Base-by-base conservation (phyloP, 139 green algal species). In the Chlamydomonas sphaeroides region DNA sequence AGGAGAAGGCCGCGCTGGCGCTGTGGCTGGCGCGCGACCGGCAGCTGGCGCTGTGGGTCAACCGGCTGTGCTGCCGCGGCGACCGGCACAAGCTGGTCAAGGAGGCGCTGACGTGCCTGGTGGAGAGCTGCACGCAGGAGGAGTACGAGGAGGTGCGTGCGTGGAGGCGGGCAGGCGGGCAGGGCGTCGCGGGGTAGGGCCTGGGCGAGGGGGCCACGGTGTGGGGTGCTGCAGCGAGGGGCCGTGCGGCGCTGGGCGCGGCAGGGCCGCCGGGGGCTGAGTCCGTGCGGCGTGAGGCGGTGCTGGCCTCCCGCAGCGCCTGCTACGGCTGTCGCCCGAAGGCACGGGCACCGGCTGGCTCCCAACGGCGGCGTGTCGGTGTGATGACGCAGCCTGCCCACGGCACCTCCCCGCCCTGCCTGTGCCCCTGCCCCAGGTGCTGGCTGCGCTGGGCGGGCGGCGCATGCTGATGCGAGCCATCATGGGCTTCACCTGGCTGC, bases 91-190 rank as follows among this genome's bases (percentile, higher is more conserved):
- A 94, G 83, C 73, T 87, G 23, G 87, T 84, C 41, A 90, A 90
- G 59, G 90, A 94, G 80, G 90, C 83, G 32, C 84, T 93, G 80
- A 14, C 62, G 36, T 93, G 90, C 84, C 78, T 93, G 78, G 62
- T 89, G 79, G 90, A 94, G 80, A 90, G 80, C 76, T 89, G 86
- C 85, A 89, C 59, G 1, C 39, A 11, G 11, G 30, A 70, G 11
- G 90, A 93, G 68, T 77, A 70, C 42, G 66, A 45, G 5, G 23
- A 68, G 83, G 85, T 90, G 75, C 23, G 59, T 7, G 42, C 17
- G 39, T 66, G 35, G 15, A 28, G n/a, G 41, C 30, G 36, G 3
- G 45, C 14, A 18, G 21, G 18, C 10, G 30, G 1, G 25, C 39
- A 6, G 18, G 6, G n/a, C 45, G 14, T 53, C 45, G 14, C n/a